Conservation (phyloP, 306 rosid genomes). For the Corylus avellana region DNA sequence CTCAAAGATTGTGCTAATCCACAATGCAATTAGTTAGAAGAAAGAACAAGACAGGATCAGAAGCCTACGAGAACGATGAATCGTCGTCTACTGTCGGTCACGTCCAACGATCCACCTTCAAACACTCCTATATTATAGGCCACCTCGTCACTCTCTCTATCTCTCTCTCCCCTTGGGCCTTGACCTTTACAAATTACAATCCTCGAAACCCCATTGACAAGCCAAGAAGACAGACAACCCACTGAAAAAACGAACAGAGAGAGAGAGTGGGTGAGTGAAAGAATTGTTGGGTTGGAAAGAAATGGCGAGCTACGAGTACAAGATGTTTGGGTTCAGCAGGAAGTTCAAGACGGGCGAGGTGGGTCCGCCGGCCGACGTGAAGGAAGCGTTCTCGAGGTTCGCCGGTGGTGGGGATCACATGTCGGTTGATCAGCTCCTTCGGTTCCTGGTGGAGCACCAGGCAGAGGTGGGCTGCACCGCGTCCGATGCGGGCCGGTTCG, state of each 20-base stretch:
- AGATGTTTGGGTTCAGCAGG: conserved; percentile 62
- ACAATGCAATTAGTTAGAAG: too few relatives aligned
- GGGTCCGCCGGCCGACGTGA: conserved; percentile 70
- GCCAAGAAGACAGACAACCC: background rate
- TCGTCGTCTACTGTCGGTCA: background rate
- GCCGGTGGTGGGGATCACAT: conserved; percentile 37
- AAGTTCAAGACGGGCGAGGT: conserved; percentile 61
- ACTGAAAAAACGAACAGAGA: background rate
- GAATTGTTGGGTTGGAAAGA: background rate
- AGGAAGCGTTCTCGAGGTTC: conserved; percentile 43
- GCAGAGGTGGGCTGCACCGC: conserved; percentile 38
- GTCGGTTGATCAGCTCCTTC: conserved; percentile 55
- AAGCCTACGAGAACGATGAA: too few relatives aligned
- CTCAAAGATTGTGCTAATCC: too few relatives aligned
- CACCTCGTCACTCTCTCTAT: background rate
- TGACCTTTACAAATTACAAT: too few relatives aligned
- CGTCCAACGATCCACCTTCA: conserved; percentile 6
- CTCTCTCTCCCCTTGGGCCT: background rate
- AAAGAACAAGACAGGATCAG: too few relatives aligned
- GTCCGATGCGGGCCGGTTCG: conserved; percentile 38
- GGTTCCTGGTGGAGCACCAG: conserved; percentile 57
- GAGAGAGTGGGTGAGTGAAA: background rate
- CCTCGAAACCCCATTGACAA: background rate
- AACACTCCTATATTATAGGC: background rate
- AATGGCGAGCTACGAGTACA: conserved; percentile 49